Conservation (phyloP, 2,329 filamentous ascomycete genomes). For the Colletotrichum noveboracense region DNA sequence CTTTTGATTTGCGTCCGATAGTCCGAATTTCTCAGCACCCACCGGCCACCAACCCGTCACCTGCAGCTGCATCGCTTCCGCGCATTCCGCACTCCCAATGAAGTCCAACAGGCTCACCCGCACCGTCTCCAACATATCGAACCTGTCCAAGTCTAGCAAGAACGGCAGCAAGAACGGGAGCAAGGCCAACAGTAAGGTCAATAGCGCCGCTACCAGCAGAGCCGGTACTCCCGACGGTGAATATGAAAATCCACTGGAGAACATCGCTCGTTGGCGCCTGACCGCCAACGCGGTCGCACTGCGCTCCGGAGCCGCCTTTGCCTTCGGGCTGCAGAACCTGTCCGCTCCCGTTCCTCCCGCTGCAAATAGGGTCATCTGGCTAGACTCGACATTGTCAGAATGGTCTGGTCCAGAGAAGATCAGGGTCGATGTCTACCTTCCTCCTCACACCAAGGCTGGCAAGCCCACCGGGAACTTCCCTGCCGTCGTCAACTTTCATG, state of each 20-base stretch:
- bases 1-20: neutral
- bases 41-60: neutral
- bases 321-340: slow-evolving; percentile 45
- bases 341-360: slow-evolving; percentile 43
- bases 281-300: slow-evolving; percentile 46
- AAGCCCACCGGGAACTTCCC: slow-evolving; percentile 23
- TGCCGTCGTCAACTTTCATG: slow-evolving; percentile 65
- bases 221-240: slow-evolving; percentile 28
- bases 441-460: slow-evolving; percentile 20
- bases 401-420: slow-evolving; percentile 42
- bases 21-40: neutral
- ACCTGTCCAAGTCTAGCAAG: slow-evolving; percentile 1
- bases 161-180: neutral
- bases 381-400: slow-evolving; percentile 47
- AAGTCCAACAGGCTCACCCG: neutral
- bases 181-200: slow-evolving; percentile 4
- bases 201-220: slow-evolving; percentile 29
- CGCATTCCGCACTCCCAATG: slow-evolving; percentile 7
- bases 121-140: slow-evolving; percentile 3
- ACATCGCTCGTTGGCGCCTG: slow-evolving; percentile 48
- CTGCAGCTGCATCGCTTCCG: neutral
- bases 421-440: slow-evolving; percentile 53
- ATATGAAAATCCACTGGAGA: slow-evolving; percentile 50
- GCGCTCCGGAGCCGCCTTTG: slow-evolving; percentile 48
- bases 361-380: slow-evolving; percentile 42